Base-by-base conservation (phyloP, 108 stramenopile species). In the Hondaea fermentalgiana region DNA sequence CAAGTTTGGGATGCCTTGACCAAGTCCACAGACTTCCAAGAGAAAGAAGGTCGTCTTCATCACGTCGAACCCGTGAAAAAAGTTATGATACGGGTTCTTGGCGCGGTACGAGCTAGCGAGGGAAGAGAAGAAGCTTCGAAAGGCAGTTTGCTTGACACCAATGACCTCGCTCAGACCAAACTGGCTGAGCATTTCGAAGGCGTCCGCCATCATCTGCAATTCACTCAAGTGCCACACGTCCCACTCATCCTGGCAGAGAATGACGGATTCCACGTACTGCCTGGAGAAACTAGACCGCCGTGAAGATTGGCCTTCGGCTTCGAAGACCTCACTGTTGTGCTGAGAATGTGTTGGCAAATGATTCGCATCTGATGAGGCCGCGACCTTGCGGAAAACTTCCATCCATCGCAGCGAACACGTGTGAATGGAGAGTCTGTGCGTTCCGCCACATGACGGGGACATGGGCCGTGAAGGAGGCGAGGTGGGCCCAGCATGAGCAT, bases 1-100 rank as follows among this genome's bases (percentile, higher is more conserved):
- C 64, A 95, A 6, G 14, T 90, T 16, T 5, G 89, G 89, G 28
- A 89, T 69, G 5, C 89, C 55, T 16, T 90, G 45, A 3, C 89
- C 59, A 42, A 87, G 83, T 16, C 89, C 58, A 59, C 88, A 93
- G 23, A 60, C 90, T 17, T 87, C 64, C 28, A 91, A 60, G 53
- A 94, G 89, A 71, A 87, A 87, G 58, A 90, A 57, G 58, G 91
- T 47, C 21, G 90, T 91, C 58, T 95, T 95, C 44, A 93, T 76
- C 35, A 96, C 96, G 88, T 96, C 96, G 49, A 94, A 93, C 3
- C 94, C 96, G 88, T 97, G 97, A 14, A 90, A 88, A 58, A 91
- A 92, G 87, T 96, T 96, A 93, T 97, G 97, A 87, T 95, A 96
- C 5, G 90, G 59, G 72, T 90, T 92, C 3, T 53, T 5, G 87